Base-by-base conservation (phyloP, 108 stramenopile genomes). In the Aurantiochytrium sp. region DNA sequence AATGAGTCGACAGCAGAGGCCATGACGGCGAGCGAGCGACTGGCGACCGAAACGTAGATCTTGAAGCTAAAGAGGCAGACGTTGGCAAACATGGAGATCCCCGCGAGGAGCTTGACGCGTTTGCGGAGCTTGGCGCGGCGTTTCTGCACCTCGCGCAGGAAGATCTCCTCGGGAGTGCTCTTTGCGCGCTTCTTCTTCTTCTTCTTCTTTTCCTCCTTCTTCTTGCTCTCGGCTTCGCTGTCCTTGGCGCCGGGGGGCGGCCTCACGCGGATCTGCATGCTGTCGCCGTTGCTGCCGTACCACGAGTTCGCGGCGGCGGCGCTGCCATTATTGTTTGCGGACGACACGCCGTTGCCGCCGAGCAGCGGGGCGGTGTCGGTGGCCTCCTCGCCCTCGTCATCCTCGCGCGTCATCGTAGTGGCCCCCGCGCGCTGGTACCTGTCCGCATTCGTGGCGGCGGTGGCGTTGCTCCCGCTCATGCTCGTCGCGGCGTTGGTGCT, bases 1-100 rank as follows among this genome's bases (percentile, higher is more conserved):
- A 96, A 91, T 4, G 94, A 94, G 87, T 98, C 97, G 37, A 96
- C 90, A 85, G 97, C 86, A 21, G 97, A 95, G 0, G 97, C 97
- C 55, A 96, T 90, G 34, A 98, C 95, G 34, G 96, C 96, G 24
- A 96, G 90, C 8, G 95, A 95, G 30, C 93, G 59, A 4, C 95
- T 95, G 34, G 92, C 90, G 32, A 94, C 24, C 86, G 95, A 96
- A 69, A 96, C 95, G 27, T 95, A 85, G 31, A 94, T 81, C 87
- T 97, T 97, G 89, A 93, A 90, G 6, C 94, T 39, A 37, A 95
- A 92, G 68, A 97, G 96, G 86, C 93, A 85, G 37, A 97, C 81
- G 87, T 97, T 97, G 73, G 94, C 87, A 81, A 91, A 95, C 34
- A 97, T 93, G 19, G 91, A 92, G n/a, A 95, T 81, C 12, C 39